Base-by-base conservation (phyloP, 163 green algal species). In the Volvox carteri region DNA sequence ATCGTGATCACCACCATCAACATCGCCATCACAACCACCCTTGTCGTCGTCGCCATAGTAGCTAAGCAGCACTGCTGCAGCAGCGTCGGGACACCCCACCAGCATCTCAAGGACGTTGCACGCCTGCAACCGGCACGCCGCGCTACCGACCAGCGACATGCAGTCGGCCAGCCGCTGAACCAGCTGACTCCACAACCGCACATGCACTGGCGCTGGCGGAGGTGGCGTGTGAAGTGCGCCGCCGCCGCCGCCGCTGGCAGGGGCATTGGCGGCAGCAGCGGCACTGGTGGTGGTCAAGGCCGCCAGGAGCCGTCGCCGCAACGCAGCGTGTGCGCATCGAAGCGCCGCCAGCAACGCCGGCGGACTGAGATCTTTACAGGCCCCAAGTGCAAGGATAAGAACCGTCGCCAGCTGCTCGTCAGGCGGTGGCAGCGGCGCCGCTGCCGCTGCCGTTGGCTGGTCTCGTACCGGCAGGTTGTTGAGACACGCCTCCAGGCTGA, bases 401-500 rank as follows among this genome's bases (percentile, higher is more conserved):
- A 79, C n/a, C 12, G 56, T 25, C 78, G 48, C 28, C 56, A 86
- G 56, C 37, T 42, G 30, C 50, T 81, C 74, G 7, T 42, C 72
- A n/a, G n/a, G n/a, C n/a, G n/a, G n/a, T n/a, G n/a, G n/a, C n/a
- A n/a, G n/a, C 73, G 44, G 28, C 73, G 8, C 73, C 73, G 28
- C n/a, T 54, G 70, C 42, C 30, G n/a, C 16, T 23, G 76, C 46
- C 75, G 11, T 8, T 30, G 28, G 46, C 46, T 50, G 42, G 46
- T 44, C 30, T 33, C 1, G 30, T 48, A n/a, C 1, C 1, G 78
- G 78, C 23, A 86, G 16, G 58, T 30, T 52, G 0, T 5, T 11
- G n/a, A 87, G 65, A 33, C 65, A 79, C 11, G 81, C 81, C 48
- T 87, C 81, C 18, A 87, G 81, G 65, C 81, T 68, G 1, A 72